Conservation (phyloP, 306 rosid genomes). For the Fagus sylvatica region DNA sequence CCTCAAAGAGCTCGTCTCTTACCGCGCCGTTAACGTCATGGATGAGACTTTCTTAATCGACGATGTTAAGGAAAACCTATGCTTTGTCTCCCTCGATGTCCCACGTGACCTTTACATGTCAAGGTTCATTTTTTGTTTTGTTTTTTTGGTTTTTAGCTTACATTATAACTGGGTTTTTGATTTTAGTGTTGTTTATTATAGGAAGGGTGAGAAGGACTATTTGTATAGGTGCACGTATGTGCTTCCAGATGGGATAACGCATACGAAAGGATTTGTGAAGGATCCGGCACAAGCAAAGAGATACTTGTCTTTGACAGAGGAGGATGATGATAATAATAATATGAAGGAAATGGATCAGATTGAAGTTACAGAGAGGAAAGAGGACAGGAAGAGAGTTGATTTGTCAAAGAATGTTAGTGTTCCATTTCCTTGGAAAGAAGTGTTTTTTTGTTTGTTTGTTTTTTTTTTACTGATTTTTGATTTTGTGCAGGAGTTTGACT, state of each 20-base stretch:
- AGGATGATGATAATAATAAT: slow-evolving; percentile 30
- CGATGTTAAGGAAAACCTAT: slow-evolving; percentile 90
- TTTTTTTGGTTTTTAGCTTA: not conserved
- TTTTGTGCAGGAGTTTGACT: slow-evolving; percentile 72
- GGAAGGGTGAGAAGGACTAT: slow-evolving; percentile 71
- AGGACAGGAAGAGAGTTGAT: slow-evolving; percentile 60
- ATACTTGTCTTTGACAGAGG: slow-evolving; percentile 48
- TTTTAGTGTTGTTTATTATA: slow-evolving; percentile 7
- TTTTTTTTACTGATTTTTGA: slow-evolving; percentile 12
- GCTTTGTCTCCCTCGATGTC: slow-evolving; percentile 81
- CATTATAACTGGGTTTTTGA: too few relatives aligned
- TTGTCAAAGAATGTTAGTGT: slow-evolving; percentile 67
- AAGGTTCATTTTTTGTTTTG: slow-evolving; percentile 31
- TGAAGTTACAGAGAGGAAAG: slow-evolving; percentile 36
- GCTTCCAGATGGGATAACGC: slow-evolving; percentile 81
- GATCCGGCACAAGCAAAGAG: slow-evolving; percentile 63
- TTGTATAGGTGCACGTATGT: slow-evolving; percentile 76
- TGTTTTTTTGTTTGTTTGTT: not conserved
- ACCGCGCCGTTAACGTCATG: slow-evolving; percentile 81
- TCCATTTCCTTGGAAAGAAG: not conserved
- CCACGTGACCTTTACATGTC: slow-evolving; percentile 65
- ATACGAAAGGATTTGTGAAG: slow-evolving; percentile 78
- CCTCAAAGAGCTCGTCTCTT: slow-evolving; percentile 85
- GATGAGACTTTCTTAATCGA: slow-evolving; percentile 87
- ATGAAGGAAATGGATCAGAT: slow-evolving; percentile 26